Evolutionary conservation across 1,139 yeast species (phyloP).

Genomic region (Pichia sp.): DNA sequence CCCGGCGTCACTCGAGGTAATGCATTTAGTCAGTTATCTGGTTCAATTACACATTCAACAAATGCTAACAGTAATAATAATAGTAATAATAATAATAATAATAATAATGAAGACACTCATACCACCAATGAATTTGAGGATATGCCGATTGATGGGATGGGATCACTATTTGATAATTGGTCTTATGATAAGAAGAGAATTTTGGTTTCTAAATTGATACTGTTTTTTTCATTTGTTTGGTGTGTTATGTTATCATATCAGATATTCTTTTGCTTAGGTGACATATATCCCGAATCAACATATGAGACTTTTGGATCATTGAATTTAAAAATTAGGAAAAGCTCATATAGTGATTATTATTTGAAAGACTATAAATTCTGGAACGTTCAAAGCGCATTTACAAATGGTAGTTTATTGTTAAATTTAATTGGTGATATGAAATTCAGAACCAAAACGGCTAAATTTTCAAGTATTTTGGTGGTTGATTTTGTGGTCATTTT

Average conservation of each 20-base stretch:
- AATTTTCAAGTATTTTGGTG: slow-evolving; percentile 27
- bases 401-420: slow-evolving; percentile 31
- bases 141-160: background rate
- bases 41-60: background rate
- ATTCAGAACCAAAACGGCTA: slow-evolving; percentile 29
- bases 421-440: slow-evolving; percentile 39
- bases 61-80: background rate
- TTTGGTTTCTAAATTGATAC: slow-evolving; percentile 4
- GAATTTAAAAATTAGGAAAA: slow-evolving; percentile 17
- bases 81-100: background rate
- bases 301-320: slow-evolving; percentile 6
- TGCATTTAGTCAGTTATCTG: slow-evolving; percentile 1
- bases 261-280: slow-evolving; percentile 20
- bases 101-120: too few species aligned
- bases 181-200: slow-evolving; percentile 3
- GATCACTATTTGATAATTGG: slow-evolving; percentile 4
- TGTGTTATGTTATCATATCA: slow-evolving; percentile 25
- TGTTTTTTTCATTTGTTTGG: slow-evolving; percentile 11
- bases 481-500: slow-evolving; percentile 28
- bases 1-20: slow-evolving; percentile 6
- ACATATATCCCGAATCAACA: background rate
- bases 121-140: background rate
- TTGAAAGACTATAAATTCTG: slow-evolving; percentile 12
- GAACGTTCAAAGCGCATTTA: slow-evolving; percentile 25
- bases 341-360: slow-evolving; percentile 2